Percentiles rank a stretch among this genome's conserved stretches.
phyloP scores from a whole-genome alignment of 2,329 filamentous ascomycete genomes.

The Sordariomycetes sp. region DNA sequence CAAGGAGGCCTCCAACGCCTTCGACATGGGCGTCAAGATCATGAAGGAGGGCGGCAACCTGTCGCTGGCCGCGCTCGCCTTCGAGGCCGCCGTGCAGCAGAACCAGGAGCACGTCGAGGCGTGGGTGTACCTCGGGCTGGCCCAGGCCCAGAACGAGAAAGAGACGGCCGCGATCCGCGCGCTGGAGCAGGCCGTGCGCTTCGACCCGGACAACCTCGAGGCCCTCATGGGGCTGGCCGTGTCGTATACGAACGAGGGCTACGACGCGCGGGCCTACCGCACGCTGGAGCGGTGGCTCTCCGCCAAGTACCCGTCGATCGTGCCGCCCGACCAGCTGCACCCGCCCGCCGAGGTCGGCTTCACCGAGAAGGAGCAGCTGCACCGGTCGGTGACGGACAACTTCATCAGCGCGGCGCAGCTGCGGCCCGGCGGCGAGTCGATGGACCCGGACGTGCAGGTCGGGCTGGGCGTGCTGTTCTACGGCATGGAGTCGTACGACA shows the following conservation, averaged over 20 bases:
- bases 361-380: slow-evolving; percentile 81
- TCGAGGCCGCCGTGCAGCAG: slow-evolving; percentile 90
- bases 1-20: slow-evolving; percentile 69
- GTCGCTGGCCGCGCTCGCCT: slow-evolving; percentile 84
- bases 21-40: slow-evolving; percentile 86
- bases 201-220: slow-evolving; percentile 76
- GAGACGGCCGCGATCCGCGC: slow-evolving; percentile 92
- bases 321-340: slow-evolving; percentile 61
- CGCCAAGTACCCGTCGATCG: slow-evolving; percentile 82
- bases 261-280: slow-evolving; percentile 92
- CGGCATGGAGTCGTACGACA: slow-evolving; percentile 94
- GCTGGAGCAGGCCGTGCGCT: slow-evolving; percentile 78
- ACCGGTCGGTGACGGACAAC: slow-evolving; percentile 79
- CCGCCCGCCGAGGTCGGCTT: slow-evolving; percentile 80
- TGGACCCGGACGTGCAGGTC: slow-evolving; percentile 98
- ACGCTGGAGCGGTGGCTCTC: slow-evolving; percentile 95
- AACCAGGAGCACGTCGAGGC: slow-evolving; percentile 80
- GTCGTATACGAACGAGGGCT: slow-evolving; percentile 97
- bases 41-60: slow-evolving; percentile 91
- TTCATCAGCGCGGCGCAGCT: slow-evolving; percentile 91
- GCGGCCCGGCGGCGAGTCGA: slow-evolving; percentile 82
- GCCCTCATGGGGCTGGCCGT: slow-evolving; percentile 93
- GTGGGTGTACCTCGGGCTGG: slow-evolving; percentile 84
- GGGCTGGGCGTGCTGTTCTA: slow-evolving; percentile 96
- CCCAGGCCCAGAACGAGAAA: slow-evolving; percentile 97